Evolutionary conservation across 1,284 basidiomycete genomes (phyloP), one percentile per base, ranked within the genome.

Genomic region (Ceratobasidium sp.): DNA sequence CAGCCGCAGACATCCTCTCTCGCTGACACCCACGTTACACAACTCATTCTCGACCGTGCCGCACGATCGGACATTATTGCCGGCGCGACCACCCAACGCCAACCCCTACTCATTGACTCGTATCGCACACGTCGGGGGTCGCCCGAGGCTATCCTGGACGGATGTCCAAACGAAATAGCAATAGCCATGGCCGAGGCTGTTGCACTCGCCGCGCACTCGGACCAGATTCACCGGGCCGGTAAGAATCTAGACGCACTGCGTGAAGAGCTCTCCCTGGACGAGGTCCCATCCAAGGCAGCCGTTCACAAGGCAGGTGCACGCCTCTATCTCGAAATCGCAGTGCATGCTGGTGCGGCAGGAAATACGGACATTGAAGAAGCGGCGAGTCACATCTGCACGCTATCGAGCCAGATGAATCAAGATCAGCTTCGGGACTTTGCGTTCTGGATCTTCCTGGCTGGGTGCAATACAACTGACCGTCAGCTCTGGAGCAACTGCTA

Each of bases 391-490:
- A 8, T 64, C 32, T 64, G 61, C 45, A 21, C 43, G 18, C 28
- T 36, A 14, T 21, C 45, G 18, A 30, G 16, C 34, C 10, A 10
- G 46, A 34, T 10, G 16, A 23, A 50, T 50, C 48, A 50, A 5
- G 26, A 12, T 39, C 32, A 48, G 52, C 34, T 1, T 5, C 64
- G 64, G 8, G 64, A 67, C 32, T 53, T 55, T 23, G 64, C 64
- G 3, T 67, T 67, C 39, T 67, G 64, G 64, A 55, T 67, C 1
- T 67, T 67, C 36, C 34, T 67, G n/a, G 64, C 64, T 2, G 64
- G 64, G 1, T 67, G 64, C 26, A 28, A 67, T 30, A 39, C 64
- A 4, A 28, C 23, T 18, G 50, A 55, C 18, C 18, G 10, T 5
- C 32, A 52, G 9, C 61, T 5, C 14, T 55, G 50, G 36, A 4